Percentiles rank a stretch among this genome's conserved stretches.
Conservation (phyloP, 768 basidiomycete genomes). For the Hortiboletus campestris region DNA sequence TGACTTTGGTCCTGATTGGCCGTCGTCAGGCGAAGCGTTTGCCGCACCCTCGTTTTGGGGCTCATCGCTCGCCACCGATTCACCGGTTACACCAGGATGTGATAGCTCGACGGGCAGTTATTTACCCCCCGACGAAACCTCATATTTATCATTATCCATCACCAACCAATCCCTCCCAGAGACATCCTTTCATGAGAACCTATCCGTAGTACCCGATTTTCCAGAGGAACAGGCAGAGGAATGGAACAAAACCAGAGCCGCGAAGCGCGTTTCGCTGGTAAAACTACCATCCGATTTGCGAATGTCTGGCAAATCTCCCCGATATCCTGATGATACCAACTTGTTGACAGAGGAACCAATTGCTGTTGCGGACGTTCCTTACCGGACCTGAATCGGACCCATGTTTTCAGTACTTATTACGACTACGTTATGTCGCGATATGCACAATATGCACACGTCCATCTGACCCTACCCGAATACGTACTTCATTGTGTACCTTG, state of each 20-base stretch:
- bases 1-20: conserved; percentile 53
- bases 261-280: conserved; percentile 82
- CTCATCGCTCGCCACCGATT: conserved; percentile 33
- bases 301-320: conserved; percentile 22
- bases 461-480: neutral
- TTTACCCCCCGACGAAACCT: conserved; percentile 29
- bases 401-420: conserved; percentile 9
- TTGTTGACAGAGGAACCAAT: conserved; percentile 10
- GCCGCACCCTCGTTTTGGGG: conserved; percentile 32
- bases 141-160: conserved; percentile 20
- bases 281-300: conserved; percentile 59
- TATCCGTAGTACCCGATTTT: conserved; percentile 45
- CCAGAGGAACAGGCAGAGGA: conserved; percentile 77
- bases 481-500: conserved; percentile 1
- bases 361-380: conserved; percentile 1
- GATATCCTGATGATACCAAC: neutral
- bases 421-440: conserved; percentile 2
- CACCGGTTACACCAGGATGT: conserved; percentile 29
- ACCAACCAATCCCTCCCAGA: conserved; percentile 21
- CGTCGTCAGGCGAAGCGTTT: conserved; percentile 41
- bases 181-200: conserved; percentile 42
- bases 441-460: conserved; percentile 3
- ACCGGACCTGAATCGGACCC: neutral
- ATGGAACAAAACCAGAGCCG: conserved; percentile 83
- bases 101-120: conserved; percentile 34